Conservation (phyloP, 2,329 filamentous ascomycete species). For the Dothiorella sarmentorum region DNA sequence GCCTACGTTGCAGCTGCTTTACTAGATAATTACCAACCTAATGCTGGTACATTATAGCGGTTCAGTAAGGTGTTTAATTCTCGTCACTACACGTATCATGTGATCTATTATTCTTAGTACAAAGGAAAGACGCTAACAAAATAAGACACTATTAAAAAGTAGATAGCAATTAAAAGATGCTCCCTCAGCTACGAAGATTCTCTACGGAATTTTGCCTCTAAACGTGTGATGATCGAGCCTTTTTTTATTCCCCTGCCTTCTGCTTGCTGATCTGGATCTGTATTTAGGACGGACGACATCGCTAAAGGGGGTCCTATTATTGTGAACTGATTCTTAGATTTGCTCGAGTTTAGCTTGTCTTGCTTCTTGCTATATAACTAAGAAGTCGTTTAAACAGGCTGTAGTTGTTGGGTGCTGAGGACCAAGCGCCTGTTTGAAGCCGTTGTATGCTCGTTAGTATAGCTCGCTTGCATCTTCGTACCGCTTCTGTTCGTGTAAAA, state of each 20-base stretch:
- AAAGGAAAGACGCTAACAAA: not conserved
- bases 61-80: not conserved
- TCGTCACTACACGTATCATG: not conserved
- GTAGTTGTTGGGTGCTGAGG: not conserved
- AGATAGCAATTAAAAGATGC: not conserved
- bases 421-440: not conserved
- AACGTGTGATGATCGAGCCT: not conserved
- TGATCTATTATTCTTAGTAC: not conserved
- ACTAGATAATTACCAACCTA: not conserved
- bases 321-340: not conserved
- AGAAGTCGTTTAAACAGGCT: not conserved
- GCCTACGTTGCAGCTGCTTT: not conserved
- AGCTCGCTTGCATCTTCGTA: not conserved
- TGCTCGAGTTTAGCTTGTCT: not conserved
- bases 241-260: not conserved
- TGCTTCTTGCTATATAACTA: conserved; percentile 1
- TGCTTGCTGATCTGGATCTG: not conserved
- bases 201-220: not conserved
- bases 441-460: not conserved
- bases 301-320: not conserved
- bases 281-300: not conserved
- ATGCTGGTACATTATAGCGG: not conserved
- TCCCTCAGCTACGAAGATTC: not conserved
- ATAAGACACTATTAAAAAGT: not conserved
- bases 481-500: not conserved